A percentile compares a stretch with the other conserved stretches of the same genome.
Conservation (phyloP, 2,329 filamentous ascomycete species). For the Eutypa lata region DNA sequence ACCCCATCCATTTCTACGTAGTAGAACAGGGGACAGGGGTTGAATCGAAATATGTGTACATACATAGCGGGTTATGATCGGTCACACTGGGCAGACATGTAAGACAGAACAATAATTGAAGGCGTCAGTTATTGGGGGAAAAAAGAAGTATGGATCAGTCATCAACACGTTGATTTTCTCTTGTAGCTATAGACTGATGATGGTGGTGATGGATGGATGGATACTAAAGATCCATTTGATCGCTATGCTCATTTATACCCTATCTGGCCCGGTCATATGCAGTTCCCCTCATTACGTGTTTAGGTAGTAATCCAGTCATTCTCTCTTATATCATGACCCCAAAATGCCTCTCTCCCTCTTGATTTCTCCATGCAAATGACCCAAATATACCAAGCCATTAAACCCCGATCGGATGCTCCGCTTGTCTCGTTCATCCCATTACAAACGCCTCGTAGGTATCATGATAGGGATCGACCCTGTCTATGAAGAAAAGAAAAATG, state of each 20-base stretch:
- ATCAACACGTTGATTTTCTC: too few relatives aligned
- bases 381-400: not conserved
- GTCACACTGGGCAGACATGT: not conserved
- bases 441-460: conserved; percentile 6
- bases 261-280: not conserved
- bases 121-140: too few relatives aligned
- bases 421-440: not conserved
- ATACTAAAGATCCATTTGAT: too few relatives aligned
- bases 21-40: not conserved
- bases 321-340: not conserved
- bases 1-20: not conserved
- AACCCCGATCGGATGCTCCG: not conserved
- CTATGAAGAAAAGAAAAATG: conserved; percentile 8
- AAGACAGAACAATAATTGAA: not conserved
- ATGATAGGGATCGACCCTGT: conserved; percentile 11
- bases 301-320: not conserved
- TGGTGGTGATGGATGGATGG: too few relatives aligned
- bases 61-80: not conserved
- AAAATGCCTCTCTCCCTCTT: not conserved
- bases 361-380: not conserved
- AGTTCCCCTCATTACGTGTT: not conserved
- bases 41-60: not conserved
- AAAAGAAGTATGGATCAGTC: too few relatives aligned
- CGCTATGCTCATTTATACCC: too few relatives aligned
- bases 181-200: too few relatives aligned